Evolutionary conservation across 352 stramenopile genomes (phyloP), one percentile per base, ranked within the genome.

Genomic region (Globisporangium parvum): DNA sequence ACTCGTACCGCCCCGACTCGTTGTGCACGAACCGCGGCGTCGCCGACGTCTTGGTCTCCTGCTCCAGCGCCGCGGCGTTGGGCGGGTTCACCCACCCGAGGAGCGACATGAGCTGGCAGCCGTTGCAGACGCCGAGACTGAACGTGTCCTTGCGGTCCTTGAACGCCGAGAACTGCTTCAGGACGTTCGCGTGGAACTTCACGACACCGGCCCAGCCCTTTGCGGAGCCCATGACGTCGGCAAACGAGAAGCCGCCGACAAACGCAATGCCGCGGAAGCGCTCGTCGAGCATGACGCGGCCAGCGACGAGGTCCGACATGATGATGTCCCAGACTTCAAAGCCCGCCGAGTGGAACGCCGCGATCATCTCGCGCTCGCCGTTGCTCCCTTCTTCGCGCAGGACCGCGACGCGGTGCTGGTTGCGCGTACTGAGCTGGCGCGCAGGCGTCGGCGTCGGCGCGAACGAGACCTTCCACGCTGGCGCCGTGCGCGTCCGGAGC

Each of bases 41-140:
- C 6, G 70, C 68, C 50, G 80, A 86, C 35, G 64, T 56, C 55
- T 80, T 70, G 15, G 65, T 77, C 63, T 89, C 75, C 3, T 70
- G 47, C 57, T 88, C 78, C 4, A 93, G 39, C 37, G 68, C 58
- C 47, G 69, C 67, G 11, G 78, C 68, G 47, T 90, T 73, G 23
- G 79, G 72, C 20, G 67, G 69, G 52, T 88, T 78, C 42, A 99
- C 89, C 95, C 96, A 99, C 42, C 97, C 97, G 18, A 99, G 87
- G 35, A 99, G 75, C 39, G 96, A 96, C 95, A 99, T 99, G 41
- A 99, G 92, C 79, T 99, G 97, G 75, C 97, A 99, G 41, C 97
- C 97, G 70, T 99, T 99, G 77, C 97, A 99, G 0, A 99, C 89
- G 53, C 97, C 97, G 18, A 99, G 90, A 71, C 88, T 98, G 78